These are phyloP conservation scores for Lippia alba DNA, from an alignment of 305 asterid genomes.

Conservation along the genomic window DNA sequence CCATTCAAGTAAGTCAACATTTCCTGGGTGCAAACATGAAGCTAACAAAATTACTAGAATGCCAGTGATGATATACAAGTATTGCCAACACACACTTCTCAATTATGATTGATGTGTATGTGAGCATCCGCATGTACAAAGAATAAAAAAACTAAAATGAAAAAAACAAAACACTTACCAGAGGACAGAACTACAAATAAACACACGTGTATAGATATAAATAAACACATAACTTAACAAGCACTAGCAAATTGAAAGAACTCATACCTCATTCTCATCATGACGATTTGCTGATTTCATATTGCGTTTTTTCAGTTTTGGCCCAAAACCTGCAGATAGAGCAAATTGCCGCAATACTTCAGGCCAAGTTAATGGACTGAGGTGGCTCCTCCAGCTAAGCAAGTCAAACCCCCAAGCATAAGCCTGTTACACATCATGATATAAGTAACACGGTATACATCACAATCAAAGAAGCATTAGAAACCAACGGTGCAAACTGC, in stretches of 20 bases:
- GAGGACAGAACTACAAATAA: conserved; percentile 13
- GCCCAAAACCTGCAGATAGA: conserved; percentile 94
- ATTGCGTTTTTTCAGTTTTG: conserved; percentile 65
- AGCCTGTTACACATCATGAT: conserved; percentile 62
- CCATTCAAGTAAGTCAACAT: no score
- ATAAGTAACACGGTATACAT: conserved; percentile 31
- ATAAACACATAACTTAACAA: neutral
- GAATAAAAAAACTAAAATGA: no score
- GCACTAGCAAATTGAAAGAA: conserved; percentile 34
- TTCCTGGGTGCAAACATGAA: no score
- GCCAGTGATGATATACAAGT: no score
- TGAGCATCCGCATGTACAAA: no score
- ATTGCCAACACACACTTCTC: no score
- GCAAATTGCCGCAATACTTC: conserved; percentile 91
- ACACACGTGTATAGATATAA: conserved; percentile 7
- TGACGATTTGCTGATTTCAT: conserved; percentile 42
- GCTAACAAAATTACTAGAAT: no score
- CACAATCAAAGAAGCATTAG: conserved; percentile 23
- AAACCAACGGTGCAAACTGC: conserved; percentile 10
- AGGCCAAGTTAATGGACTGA: conserved; percentile 94
- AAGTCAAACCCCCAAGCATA: conserved; percentile 94
- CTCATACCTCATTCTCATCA: conserved; percentile 74
- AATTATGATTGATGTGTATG: no score
- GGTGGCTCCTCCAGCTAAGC: conserved; percentile 79
- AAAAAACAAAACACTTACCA: neutral